Conservation (phyloP, 2,329 filamentous ascomycete species). For the Fusarium sulawesiense region DNA sequence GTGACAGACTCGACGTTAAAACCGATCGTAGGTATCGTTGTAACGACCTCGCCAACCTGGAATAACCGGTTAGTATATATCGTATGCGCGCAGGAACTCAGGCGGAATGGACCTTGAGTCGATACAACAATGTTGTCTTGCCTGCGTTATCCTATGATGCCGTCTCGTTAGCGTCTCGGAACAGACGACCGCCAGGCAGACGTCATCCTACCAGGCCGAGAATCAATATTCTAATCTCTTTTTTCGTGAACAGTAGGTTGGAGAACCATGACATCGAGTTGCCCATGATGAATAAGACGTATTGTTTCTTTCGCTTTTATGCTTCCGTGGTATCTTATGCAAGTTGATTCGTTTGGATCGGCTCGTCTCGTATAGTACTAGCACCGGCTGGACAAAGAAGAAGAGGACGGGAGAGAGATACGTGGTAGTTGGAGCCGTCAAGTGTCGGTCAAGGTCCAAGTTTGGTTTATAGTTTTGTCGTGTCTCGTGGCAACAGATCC, state of each 20-base stretch:
- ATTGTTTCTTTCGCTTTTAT: conserved; percentile 19
- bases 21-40: conserved; percentile 98
- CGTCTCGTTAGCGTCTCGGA: conserved; percentile 36
- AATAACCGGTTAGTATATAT: conserved; percentile 23
- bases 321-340: conserved; percentile 19
- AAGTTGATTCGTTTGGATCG: conserved; percentile 1
- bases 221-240: conserved; percentile 97
- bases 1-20: conserved; percentile 99
- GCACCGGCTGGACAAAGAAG: conserved; percentile 9
- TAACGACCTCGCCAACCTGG: conserved; percentile 97
- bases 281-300: conserved; percentile 64
- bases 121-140: conserved; percentile 96
- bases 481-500: conserved; percentile 39
- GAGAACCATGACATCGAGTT: conserved; percentile 76
- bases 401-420: neutral
- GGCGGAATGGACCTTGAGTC: conserved; percentile 77
- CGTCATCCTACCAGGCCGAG: conserved; percentile 78
- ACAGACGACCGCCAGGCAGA: conserved; percentile 14
- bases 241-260: conserved; percentile 86
- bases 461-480: conserved; percentile 33
- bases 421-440: conserved; percentile 2
- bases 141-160: conserved; percentile 87
- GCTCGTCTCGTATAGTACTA: conserved; percentile 21
- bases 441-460: conserved; percentile 1
- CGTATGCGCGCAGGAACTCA: neutral